A percentile compares a stretch with the other conserved stretches of the same genome.
phyloP scores from a whole-genome alignment of 805 yeast species.

The Candida montana region DNA sequence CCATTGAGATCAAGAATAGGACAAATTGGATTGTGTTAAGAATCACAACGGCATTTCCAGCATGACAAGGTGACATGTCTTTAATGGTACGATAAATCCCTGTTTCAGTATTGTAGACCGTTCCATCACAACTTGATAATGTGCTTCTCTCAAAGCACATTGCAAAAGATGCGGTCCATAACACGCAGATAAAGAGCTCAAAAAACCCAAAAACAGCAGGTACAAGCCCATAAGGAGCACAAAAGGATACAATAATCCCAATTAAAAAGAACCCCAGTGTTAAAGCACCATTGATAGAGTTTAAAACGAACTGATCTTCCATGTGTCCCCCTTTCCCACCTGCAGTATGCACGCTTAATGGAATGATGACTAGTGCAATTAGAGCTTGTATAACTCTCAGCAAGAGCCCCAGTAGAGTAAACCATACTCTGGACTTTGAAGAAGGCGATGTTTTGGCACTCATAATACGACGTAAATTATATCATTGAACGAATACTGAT shows the following conservation, averaged over 20 bases:
- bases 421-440: not conserved
- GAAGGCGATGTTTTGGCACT: not conserved
- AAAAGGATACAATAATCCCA: not conserved
- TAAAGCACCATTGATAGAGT: not conserved
- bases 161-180: not conserved
- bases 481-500: too few relatives aligned
- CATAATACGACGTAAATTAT: too few relatives aligned
- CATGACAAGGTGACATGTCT: not conserved
- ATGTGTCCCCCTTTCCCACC: not conserved
- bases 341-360: not conserved
- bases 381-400: not conserved
- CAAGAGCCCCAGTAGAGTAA: not conserved
- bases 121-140: not conserved
- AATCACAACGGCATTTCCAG: not conserved
- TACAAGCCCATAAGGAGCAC: not conserved
- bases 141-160: not conserved
- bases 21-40: not conserved
- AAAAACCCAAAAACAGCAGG: not conserved
- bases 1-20: not conserved
- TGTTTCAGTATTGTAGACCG: not conserved
- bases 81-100: not conserved
- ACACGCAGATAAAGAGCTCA: not conserved
- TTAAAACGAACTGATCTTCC: not conserved
- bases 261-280: not conserved
- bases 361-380: not conserved